Evolutionary conservation across 2,329 filamentous ascomycete genomes (phyloP), one percentile per base, ranked within the genome.

Genomic region (Myriangium duriaei): DNA sequence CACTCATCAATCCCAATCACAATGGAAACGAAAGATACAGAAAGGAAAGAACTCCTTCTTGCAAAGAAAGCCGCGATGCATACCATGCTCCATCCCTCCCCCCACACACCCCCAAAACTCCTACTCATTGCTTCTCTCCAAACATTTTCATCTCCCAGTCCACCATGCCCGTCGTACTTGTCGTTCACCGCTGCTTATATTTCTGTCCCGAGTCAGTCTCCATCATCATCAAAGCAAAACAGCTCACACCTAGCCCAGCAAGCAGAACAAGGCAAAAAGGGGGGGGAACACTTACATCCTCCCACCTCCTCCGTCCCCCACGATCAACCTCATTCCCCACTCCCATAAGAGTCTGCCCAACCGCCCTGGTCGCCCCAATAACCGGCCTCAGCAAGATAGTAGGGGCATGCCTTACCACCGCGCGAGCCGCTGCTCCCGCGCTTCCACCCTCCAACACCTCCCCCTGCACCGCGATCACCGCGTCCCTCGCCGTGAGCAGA

Each of bases 301-400:
- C 83, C 53, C 86, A 76, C 54, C 81, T 77, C 51, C 83, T 72
- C 54, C 80, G 65, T 54, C 94, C 87, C 44, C 76, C 70, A 37
- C 81, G 81, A 63, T 98, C 91, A 49, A 98, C 67, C 32, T 82
- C 76, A 58, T 98, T 98, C 0, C 85, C 92, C 11, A 87, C 88
- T 4, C 92, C 91, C 62, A 96, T 70, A 42, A 98, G 64, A 26
- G 88, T 85, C 64, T 92, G 83, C 6, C 86, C 84, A 34, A 94
- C 77, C 0, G 80, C 88, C 59, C 88, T 88, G 24, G 80, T 85
- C 5, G 86, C 84, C 1, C 88, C 92, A 50, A 96, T 85, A 3
- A 86, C 84, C 5, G 91, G 91, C 39, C 87, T 69, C 48, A 98
- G 74, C 36, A 98, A 81, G 13, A 96, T 84, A 0, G 87, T 95